Evolutionary conservation across 768 basidiomycete genomes (phyloP).

Genomic region (Tylopilus vinaceipallidus): DNA sequence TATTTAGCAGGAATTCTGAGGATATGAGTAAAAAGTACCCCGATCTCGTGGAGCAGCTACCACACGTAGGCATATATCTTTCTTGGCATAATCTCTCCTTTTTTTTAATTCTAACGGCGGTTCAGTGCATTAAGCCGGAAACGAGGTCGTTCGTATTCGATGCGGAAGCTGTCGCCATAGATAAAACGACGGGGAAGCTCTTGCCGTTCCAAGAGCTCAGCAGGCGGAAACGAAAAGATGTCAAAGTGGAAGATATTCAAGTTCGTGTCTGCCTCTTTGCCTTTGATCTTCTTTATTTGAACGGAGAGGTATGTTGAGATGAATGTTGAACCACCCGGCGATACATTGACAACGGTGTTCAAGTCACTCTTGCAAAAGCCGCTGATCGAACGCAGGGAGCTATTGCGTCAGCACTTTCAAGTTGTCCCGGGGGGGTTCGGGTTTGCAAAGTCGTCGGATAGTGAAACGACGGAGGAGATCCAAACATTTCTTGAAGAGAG

Average conservation of each 20-base stretch:
- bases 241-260: conserved; percentile 96
- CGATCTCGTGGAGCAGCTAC: conserved; percentile 92
- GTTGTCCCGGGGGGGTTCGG: conserved; percentile 86
- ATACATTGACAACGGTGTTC: conserved; percentile 1
- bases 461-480: conserved; percentile 89
- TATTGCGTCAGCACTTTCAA: conserved; percentile 79
- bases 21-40: conserved; percentile 99
- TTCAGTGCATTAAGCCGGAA: conserved; percentile 78
- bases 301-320: conserved; percentile 72
- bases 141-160: conserved; percentile 93
- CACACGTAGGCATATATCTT: conserved; percentile 51
- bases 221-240: conserved; percentile 93
- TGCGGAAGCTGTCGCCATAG: conserved; percentile 95
- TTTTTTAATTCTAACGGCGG: conserved; percentile 3
- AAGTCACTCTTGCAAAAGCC: conserved; percentile 83
- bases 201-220: conserved; percentile 99
- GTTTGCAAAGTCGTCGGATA: conserved; percentile 90
- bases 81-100: not conserved
- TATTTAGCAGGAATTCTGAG: conserved; percentile 97
- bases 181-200: conserved; percentile 76
- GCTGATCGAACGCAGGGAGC: conserved; percentile 69
- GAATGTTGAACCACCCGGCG: not conserved
- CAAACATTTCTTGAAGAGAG: conserved; percentile 93
- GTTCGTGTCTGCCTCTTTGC: conserved; percentile 95
- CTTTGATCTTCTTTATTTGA: conserved; percentile 94